A percentile compares a stretch with the other conserved stretches of the same genome.
Conservation (phyloP, 139 green algal genomes). For the Coccomyxa sp. region DNA sequence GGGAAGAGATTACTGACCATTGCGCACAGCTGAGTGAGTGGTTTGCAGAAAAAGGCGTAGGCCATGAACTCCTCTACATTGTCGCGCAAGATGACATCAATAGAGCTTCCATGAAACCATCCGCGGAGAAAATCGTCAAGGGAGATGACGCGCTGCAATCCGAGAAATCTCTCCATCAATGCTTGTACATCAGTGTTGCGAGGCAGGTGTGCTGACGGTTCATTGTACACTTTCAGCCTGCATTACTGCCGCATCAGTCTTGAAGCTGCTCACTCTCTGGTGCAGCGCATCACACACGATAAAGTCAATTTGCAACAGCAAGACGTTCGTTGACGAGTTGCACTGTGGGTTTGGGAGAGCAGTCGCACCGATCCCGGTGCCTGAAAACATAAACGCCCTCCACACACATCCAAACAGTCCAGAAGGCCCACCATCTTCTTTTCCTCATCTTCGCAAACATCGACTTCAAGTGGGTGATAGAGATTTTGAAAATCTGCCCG, state of each 20-base stretch:
- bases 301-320: background rate
- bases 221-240: background rate
- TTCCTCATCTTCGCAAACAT: too few species aligned
- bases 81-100: constrained; percentile 16
- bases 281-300: too few species aligned
- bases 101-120: constrained; percentile 38
- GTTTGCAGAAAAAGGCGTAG: constrained; percentile 36
- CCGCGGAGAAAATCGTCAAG: constrained; percentile 47
- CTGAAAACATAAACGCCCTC: background rate
- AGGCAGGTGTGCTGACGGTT: background rate
- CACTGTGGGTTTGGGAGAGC: background rate
- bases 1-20: constrained; percentile 15
- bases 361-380: background rate
- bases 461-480: too few species aligned
- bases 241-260: too few species aligned
- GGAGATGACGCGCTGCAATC: constrained; percentile 30
- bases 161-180: constrained; percentile 34
- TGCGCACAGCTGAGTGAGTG: constrained; percentile 12
- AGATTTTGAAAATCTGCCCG: too few species aligned
- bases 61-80: constrained; percentile 49
- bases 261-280: too few species aligned
- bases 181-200: background rate
- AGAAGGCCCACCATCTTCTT: too few species aligned
- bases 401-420: background rate
- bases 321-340: background rate